These are phyloP conservation scores for Starmera dryadoides DNA, from an alignment of 805 yeast species.

Conservation along the genomic window DNA sequence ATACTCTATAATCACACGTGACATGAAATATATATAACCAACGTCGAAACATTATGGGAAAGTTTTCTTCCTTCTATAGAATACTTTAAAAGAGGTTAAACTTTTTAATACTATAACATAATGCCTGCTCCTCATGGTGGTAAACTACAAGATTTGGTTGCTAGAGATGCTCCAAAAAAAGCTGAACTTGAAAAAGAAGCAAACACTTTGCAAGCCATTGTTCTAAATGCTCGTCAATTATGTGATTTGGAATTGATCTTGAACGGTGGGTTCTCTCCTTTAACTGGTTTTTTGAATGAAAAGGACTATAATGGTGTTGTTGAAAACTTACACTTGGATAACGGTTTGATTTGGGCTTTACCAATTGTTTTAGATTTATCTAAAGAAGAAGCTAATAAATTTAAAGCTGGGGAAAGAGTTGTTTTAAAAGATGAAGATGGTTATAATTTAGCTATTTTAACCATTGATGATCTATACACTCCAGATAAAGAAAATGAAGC, in stretches of 20 bases:
- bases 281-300: conserved; percentile 57
- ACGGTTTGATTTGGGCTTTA: conserved; percentile 83
- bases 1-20: too few relatives aligned
- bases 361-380: conserved; percentile 86
- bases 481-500: conserved; percentile 84
- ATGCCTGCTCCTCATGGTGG: conserved; percentile 94
- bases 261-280: conserved; percentile 91
- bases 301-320: conserved; percentile 62
- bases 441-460: conserved; percentile 70
- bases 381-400: conserved; percentile 33
- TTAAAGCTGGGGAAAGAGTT: conserved; percentile 52
- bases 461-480: conserved; percentile 69
- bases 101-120: too few relatives aligned
- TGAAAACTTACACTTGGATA: conserved; percentile 57
- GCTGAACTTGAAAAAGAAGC: conserved; percentile 52
- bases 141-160: conserved; percentile 71
- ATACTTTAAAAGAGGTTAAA: too few relatives aligned
- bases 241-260: conserved; percentile 90
- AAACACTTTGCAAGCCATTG: conserved; percentile 33
- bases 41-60: too few relatives aligned
- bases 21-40: too few relatives aligned
- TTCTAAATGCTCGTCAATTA: conserved; percentile 77
- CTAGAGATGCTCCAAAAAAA: conserved; percentile 67
- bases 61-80: too few relatives aligned
- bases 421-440: conserved; percentile 79